Evolutionary conservation across 208 protist genomes (phyloP), one percentile per base, ranked within the genome.

Genomic region (Phytomonas sp.): DNA sequence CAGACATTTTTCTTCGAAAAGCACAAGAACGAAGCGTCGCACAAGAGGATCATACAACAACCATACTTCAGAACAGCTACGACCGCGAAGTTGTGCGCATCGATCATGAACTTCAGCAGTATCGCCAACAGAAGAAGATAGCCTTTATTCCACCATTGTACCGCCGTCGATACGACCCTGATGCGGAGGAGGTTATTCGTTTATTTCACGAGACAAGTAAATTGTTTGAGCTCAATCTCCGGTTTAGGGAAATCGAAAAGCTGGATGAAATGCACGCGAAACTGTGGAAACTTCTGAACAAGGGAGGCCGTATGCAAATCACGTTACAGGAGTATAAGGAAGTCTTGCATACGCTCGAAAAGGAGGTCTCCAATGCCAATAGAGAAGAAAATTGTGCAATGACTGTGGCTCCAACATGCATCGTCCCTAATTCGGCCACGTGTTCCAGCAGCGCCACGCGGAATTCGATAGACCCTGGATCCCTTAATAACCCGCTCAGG

Each of bases 161-260:
- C 72, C 70, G 83, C 23, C 84, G 86, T 0, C 71, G 59, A 2
- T 75, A 75, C 16, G 76, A 94, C 60, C 80, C 82, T 16, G 60
- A 66, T 4, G 84, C 84, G 16, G 85, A 91, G 29, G 86, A 91
- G n/a, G 73, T 71, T 0, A 70, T 78, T 2, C 79, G 77, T 4
- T 73, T 83, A 8, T 66, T 90, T 34, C 76, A 77, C 59, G 69
- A 70, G 37, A 85, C 89, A 23, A 86, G 78, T 59, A 94, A 94
- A 61, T 80, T 86, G 0, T 88, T 93, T 63, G 89, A 93, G 73
- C 70, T 94, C 33, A 84, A 89, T 61, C 75, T 92, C 4, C 89
- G 87, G 56, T 89, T 92, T 61, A 80, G 76, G 29, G 83, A 92
- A 68, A 88, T 94, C 29, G 89, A 94, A 49, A 74, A 84, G 61